These are phyloP conservation scores for Chytriomyces sp. DNA, from an alignment of 192 early-diverging fungal species.

Conservation along the genomic window DNA sequence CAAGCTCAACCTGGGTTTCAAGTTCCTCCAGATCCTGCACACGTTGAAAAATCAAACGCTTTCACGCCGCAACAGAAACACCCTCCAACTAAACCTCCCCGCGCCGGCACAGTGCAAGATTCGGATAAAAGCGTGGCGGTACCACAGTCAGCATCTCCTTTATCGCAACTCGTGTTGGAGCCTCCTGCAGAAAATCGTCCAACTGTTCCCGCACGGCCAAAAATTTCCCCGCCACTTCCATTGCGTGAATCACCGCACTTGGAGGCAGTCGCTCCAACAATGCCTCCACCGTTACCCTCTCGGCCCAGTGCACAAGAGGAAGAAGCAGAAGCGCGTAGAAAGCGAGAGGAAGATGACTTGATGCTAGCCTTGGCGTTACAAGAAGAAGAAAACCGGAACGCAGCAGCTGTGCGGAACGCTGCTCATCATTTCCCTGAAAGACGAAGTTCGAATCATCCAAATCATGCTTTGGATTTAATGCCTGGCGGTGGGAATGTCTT, in stretches of 20 bases:
- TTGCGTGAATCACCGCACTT: neutral
- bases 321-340: neutral
- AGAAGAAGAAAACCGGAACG: constrained; percentile 5
- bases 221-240: neutral
- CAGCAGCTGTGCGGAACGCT: neutral
- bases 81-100: neutral
- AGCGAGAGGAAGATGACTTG: constrained; percentile 18
- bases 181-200: neutral
- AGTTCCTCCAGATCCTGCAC: neutral
- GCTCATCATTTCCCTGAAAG: neutral
- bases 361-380: constrained; percentile 10
- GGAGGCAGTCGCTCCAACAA: neutral
- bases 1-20: neutral
- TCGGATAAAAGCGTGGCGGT: too few relatives aligned
- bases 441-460: too few relatives aligned
- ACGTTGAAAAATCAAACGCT: neutral
- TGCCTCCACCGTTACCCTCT: constrained; percentile 22
- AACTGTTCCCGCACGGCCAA: neutral
- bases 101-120: neutral
- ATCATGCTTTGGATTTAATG: too few relatives aligned
- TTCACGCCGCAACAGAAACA: neutral
- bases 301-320: neutral
- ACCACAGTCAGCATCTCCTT: too few relatives aligned
- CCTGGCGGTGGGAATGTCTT: too few relatives aligned
- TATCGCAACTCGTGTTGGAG: neutral